Conservation (phyloP, 768 basidiomycete species). For the Lentinula detonsa region DNA sequence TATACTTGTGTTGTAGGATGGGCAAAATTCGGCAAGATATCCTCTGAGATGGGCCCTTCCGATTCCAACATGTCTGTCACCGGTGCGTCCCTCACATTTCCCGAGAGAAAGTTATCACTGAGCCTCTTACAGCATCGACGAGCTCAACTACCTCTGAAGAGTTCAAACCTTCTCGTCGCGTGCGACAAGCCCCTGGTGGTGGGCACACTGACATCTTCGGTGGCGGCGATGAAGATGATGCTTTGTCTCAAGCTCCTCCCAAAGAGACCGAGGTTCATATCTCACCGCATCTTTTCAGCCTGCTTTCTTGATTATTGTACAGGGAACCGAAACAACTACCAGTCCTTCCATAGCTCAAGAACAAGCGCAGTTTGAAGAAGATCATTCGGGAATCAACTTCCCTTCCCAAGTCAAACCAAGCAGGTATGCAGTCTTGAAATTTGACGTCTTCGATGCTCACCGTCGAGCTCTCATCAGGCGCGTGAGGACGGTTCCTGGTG, state of each 20-base stretch:
- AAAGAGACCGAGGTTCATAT: conserved; percentile 12
- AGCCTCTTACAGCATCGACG: background rate
- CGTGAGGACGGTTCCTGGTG: conserved; percentile 40
- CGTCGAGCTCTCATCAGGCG: conserved; percentile 21
- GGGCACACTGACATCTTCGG: conserved; percentile 47
- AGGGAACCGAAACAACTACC: background rate
- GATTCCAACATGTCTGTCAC: conserved; percentile 8
- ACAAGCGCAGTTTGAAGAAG: conserved; percentile 15
- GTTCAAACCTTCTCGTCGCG: conserved; percentile 53
- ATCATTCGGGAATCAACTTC: conserved; percentile 28
- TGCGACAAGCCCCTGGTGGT: conserved; percentile 49
- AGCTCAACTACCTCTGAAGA: conserved; percentile 15
- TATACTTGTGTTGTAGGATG: conserved; percentile 42
- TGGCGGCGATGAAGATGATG: conserved; percentile 42
- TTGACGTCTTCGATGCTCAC: background rate
- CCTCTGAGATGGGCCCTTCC: conserved; percentile 6
- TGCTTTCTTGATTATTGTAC: background rate
- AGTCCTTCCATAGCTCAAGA: background rate
- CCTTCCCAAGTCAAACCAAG: conserved; percentile 38
- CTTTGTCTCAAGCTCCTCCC: conserved; percentile 51
- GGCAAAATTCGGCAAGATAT: conserved; percentile 59
- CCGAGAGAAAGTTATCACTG: background rate
- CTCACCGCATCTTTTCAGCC: background rate
- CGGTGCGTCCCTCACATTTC: background rate
- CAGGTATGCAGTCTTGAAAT: conserved; percentile 28